These are phyloP conservation scores for Uronychia setigera DNA, from an alignment of 73 alveolate species.

Conservation along the genomic window DNA sequence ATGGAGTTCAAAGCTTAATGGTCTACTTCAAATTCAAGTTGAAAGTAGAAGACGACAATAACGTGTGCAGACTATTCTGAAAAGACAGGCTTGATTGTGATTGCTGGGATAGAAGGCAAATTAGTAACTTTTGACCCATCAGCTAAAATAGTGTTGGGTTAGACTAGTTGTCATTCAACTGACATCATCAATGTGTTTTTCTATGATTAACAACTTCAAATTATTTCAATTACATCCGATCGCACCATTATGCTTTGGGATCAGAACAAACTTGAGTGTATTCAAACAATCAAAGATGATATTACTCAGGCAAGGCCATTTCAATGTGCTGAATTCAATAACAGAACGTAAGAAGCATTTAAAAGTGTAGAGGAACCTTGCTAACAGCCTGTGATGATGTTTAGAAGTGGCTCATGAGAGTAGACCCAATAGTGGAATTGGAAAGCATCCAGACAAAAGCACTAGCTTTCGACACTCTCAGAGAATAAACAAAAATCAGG, in stretches of 20 bases:
- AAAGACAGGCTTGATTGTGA: slow-evolving; percentile 30
- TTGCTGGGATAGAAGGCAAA: slow-evolving; percentile 58
- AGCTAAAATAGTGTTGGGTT: slow-evolving; percentile 33
- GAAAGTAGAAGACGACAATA: slow-evolving; percentile 33
- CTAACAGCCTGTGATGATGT: slow-evolving; percentile 49
- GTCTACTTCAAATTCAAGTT: slow-evolving; percentile 17
- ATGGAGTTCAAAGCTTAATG: slow-evolving; percentile 55
- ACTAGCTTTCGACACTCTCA: slow-evolving; percentile 1
- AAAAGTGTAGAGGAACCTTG: slow-evolving; percentile 20
- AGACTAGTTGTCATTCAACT: slow-evolving; percentile 22
- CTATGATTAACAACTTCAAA: slow-evolving; percentile 37
- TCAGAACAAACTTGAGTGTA: slow-evolving; percentile 46
- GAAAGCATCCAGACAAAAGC: slow-evolving; percentile 38
- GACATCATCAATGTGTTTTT: slow-evolving; percentile 39
- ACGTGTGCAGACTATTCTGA: slow-evolving; percentile 39
- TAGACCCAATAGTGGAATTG: slow-evolving; percentile 41
- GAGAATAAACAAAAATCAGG: neutral
- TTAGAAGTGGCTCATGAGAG: slow-evolving; percentile 40
- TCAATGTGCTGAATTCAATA: neutral
- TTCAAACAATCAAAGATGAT: slow-evolving; percentile 33
- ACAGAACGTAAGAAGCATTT: neutral
- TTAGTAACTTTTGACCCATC: slow-evolving; percentile 51
- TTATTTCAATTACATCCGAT: slow-evolving; percentile 41
- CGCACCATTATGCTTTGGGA: slow-evolving; percentile 53
- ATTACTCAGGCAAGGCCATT: neutral